Percentiles rank a stretch among this genome's conserved stretches.
Evolutionary conservation across 2,329 filamentous ascomycete species (phyloP).

Genomic region (Westerdykella sp.): DNA sequence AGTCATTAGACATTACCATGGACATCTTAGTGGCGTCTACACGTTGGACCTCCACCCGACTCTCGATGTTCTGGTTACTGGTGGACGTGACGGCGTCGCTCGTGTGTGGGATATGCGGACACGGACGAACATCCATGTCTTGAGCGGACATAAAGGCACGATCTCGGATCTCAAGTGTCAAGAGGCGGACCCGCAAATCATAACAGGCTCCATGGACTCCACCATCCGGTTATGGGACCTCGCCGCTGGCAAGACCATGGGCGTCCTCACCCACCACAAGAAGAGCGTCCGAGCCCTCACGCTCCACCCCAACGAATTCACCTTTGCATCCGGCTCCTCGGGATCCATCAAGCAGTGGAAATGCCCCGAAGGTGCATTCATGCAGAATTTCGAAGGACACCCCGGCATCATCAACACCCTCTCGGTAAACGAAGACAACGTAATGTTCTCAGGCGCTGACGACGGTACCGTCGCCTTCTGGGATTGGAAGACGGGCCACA

Average conservation of each 20-base stretch:
- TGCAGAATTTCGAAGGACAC: slow-evolving; percentile 98
- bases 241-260: slow-evolving; percentile 92
- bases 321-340: slow-evolving; percentile 87
- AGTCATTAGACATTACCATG: slow-evolving; percentile 95
- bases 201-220: slow-evolving; percentile 85
- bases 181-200: slow-evolving; percentile 93
- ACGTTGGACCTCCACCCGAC: slow-evolving; percentile 89
- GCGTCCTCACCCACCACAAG: slow-evolving; percentile 95
- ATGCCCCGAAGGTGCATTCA: slow-evolving; percentile 93
- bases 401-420: slow-evolving; percentile 95
- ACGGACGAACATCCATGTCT: slow-evolving; percentile 87
- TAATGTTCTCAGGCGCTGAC: slow-evolving; percentile 89
- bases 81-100: slow-evolving; percentile 88
- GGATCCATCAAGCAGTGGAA: slow-evolving; percentile 99
- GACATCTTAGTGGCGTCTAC: slow-evolving; percentile 93
- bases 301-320: slow-evolving; percentile 87
- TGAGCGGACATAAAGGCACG: slow-evolving; percentile 84
- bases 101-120: slow-evolving; percentile 99
- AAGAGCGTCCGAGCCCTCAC: slow-evolving; percentile 86
- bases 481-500: slow-evolving; percentile 96
- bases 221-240: slow-evolving; percentile 93
- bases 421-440: slow-evolving; percentile 88
- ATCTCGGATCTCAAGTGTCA: slow-evolving; percentile 87
- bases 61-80: slow-evolving; percentile 88
- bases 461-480: slow-evolving; percentile 97